These are phyloP conservation scores for Curvularia verruculosa DNA, from an alignment of 2,329 filamentous ascomycete species.

Conservation along the genomic window DNA sequence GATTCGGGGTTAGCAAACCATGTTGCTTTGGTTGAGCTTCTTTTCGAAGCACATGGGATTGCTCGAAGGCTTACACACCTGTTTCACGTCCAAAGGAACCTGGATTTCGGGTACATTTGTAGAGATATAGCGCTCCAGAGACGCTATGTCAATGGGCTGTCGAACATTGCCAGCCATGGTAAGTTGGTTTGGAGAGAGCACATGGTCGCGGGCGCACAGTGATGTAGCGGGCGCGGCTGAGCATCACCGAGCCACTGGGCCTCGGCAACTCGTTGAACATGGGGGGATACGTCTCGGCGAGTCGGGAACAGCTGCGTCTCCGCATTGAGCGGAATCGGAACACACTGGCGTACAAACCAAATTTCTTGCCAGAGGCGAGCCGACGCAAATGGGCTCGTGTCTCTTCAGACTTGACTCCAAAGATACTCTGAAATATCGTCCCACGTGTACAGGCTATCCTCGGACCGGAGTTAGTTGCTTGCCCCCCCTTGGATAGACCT, in stretches of 20 bases:
- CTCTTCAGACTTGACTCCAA: neutral
- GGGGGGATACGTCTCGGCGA: slow-evolving; percentile 17
- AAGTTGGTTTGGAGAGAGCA: slow-evolving; percentile 19
- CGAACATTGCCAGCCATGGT: slow-evolving; percentile 84
- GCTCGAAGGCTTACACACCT: slow-evolving; percentile 62
- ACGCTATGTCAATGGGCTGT: slow-evolving; percentile 84
- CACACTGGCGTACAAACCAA: neutral
- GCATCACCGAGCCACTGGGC: slow-evolving; percentile 14
- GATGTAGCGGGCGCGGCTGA: slow-evolving; percentile 24
- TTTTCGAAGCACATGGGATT: neutral
- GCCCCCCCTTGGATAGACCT: neutral
- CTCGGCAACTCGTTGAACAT: slow-evolving; percentile 19
- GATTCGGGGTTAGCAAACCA: slow-evolving; percentile 10
- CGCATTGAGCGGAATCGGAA: slow-evolving; percentile 6
- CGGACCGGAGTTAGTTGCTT: neutral
- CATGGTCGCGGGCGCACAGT: slow-evolving; percentile 21
- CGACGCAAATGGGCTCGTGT: neutral
- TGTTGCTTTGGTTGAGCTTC: neutral
- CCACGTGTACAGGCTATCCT: neutral
- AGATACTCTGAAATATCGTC: neutral
- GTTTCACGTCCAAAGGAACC: slow-evolving; percentile 83
- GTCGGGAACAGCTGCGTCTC: slow-evolving; percentile 14
- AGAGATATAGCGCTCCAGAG: slow-evolving; percentile 79
- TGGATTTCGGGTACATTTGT: slow-evolving; percentile 82
- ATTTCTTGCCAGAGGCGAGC: neutral